A percentile compares a stretch with the other conserved stretches of the same genome.
Conservation (phyloP, 2,329 filamentous ascomycete species). For the Aspergillus sclerotialis region DNA sequence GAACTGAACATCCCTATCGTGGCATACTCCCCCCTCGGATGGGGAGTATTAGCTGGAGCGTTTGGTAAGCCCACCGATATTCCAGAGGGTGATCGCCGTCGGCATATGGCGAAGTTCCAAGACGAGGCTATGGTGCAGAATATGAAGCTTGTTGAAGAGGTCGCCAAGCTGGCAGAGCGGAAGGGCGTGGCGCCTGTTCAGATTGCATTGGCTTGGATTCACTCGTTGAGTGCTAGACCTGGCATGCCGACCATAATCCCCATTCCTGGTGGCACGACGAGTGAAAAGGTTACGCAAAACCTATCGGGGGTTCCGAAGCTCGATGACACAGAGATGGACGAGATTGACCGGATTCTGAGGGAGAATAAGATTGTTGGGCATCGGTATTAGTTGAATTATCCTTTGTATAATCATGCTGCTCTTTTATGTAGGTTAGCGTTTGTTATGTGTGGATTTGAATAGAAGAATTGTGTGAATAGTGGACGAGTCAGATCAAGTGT, state of each 20-base stretch:
- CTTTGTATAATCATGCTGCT: no score
- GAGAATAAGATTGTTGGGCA: conserved; percentile 32
- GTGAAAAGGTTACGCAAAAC: conserved; percentile 30
- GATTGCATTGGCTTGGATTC: conserved; percentile 45
- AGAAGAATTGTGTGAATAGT: no score
- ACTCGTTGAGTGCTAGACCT: conserved; percentile 32
- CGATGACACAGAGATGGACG: conserved; percentile 36
- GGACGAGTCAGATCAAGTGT: conserved; percentile 43
- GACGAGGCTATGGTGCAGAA: conserved; percentile 46
- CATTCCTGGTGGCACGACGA: conserved; percentile 31
- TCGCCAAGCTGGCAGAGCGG: conserved; percentile 38
- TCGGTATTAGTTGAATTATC: conserved; percentile 19
- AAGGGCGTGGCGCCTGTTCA: conserved; percentile 41
- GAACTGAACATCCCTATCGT: conserved; percentile 53
- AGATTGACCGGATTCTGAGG: conserved; percentile 46
- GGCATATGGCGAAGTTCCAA: conserved; percentile 42
- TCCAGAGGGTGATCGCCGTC: conserved; percentile 41
- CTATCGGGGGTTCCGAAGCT: conserved; percentile 21
- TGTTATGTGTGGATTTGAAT: no score
- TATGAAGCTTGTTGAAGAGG: conserved; percentile 40
- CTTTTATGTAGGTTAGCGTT: no score
- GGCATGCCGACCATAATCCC: conserved; percentile 39
- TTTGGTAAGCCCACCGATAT: conserved; percentile 42
- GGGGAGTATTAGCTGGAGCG: conserved; percentile 49
- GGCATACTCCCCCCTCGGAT: conserved; percentile 54